Base-by-base conservation (phyloP, 441 rosid genomes). In the Mallotus repandus region DNA sequence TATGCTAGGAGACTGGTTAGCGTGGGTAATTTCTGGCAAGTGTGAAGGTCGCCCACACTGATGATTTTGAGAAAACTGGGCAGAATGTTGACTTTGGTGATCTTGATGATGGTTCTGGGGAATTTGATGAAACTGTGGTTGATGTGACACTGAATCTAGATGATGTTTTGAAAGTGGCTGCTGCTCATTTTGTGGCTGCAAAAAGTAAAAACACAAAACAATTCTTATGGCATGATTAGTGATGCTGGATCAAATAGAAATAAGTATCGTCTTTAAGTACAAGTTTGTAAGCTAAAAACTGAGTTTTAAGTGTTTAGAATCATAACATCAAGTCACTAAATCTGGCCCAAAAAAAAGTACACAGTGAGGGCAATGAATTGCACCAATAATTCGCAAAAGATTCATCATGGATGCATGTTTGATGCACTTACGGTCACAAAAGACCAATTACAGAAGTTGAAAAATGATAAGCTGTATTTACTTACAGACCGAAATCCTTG, bases 61-160 rank as follows among this genome's bases (percentile, higher is more conserved):
- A 84, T 87, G 91, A 82, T 72, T 84, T 77, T 84, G 95, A 15
- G 94, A 82, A 80, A 84, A 94, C 79, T 89, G 99, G 35, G 86
- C 61, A 15, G 81, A 76, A 63, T 87, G 91, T 73, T 86, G 91
- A 74, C 73, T 80, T 75, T 86, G 97, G 70, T 88, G 89, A 65
- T 89, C 80, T 74, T 91, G 95, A 77, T 89, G 97, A 81, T 82
- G 91, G 72, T 73, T 86, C 76, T 85, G 95, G 78, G 85, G 88
- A 66, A 91, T 82, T 64, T 94, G 85, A 70, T 92, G 93, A 87
- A 84, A 95, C 62, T 89, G 97, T 57, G 88, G 83, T 59, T 85
- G 90, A 74, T 88, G 94, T n/a, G 93, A 79, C 48, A 88, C 57
- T 45, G 86, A 67, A 69, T 89, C 81, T 70, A 89, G 83, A 66